phyloP scores from a whole-genome alignment of 108 stramenopile genomes.

The Asterionellopsis glacialis region DNA sequence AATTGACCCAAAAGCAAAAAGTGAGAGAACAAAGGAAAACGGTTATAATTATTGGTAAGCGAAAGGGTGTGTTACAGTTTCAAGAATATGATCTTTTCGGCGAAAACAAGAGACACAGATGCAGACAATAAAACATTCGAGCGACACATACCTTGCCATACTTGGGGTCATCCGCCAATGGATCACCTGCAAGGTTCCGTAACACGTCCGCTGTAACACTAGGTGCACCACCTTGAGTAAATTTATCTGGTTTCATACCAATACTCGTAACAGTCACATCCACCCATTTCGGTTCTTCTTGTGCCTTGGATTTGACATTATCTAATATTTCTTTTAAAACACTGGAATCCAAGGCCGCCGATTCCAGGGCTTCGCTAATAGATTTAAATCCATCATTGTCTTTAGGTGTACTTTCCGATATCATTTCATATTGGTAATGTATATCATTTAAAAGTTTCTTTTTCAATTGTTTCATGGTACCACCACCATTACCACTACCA shows the following conservation, averaged over 20 bases:
- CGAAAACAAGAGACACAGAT: no score
- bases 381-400: conserved; percentile 36
- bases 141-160: conserved; percentile 74
- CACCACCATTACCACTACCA: conserved; percentile 41
- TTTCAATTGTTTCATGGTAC: conserved; percentile 49
- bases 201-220: conserved; percentile 89
- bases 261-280: conserved; percentile 82
- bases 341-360: conserved; percentile 38
- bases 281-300: conserved; percentile 59
- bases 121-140: no score
- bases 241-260: conserved; percentile 79
- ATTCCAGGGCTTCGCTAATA: conserved; percentile 55
- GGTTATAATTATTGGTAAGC: neutral
- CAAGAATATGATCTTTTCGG: conserved; percentile 7
- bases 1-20: neutral
- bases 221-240: conserved; percentile 83
- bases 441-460: conserved; percentile 54
- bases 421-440: conserved; percentile 32
- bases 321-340: conserved; percentile 45
- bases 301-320: conserved; percentile 46
- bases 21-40: conserved; percentile 4
- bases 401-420: conserved; percentile 16
- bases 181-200: conserved; percentile 81
- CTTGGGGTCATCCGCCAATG: conserved; percentile 78
- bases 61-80: conserved; percentile 1